Evolutionary conservation across 768 basidiomycete species (phyloP).

Genomic region (Piloderma croceum): DNA sequence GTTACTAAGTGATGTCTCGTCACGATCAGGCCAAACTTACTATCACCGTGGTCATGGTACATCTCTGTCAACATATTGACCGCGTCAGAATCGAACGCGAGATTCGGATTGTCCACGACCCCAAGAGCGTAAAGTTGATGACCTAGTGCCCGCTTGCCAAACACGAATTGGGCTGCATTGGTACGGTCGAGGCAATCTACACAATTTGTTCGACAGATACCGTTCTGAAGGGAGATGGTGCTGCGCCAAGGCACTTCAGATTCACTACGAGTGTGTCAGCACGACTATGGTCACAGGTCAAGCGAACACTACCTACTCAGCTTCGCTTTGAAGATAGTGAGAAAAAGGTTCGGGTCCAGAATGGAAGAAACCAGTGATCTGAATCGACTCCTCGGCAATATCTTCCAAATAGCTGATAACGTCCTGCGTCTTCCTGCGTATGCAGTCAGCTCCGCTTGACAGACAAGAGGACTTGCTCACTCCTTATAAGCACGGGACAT

Average conservation of each 20-base stretch:
- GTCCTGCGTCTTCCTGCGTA: conserved; percentile 80
- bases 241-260: conserved; percentile 45
- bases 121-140: conserved; percentile 96
- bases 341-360: conserved; percentile 83
- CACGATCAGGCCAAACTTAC: conserved; percentile 38
- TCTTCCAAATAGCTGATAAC: conserved; percentile 95
- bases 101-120: conserved; percentile 75
- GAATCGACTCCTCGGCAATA: conserved; percentile 88
- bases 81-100: conserved; percentile 90
- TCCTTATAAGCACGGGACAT: conserved; percentile 94
- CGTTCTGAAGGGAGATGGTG: conserved; percentile 79
- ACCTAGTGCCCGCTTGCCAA: conserved; percentile 89
- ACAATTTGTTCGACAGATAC: conserved; percentile 90
- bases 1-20: not conserved
- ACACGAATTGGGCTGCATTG: conserved; percentile 95
- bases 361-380: conserved; percentile 92
- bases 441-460: not conserved
- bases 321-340: conserved; percentile 51
- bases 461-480: conserved; percentile 36
- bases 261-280: conserved; percentile 19
- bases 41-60: conserved; percentile 97
- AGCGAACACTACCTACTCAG: conserved; percentile 24
- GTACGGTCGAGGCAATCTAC: conserved; percentile 97
- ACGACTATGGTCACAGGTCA: not conserved
- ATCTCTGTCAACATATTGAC: conserved; percentile 97